Base-by-base conservation (phyloP, 2,329 filamentous ascomycete species). In the Drechslera avenae region DNA sequence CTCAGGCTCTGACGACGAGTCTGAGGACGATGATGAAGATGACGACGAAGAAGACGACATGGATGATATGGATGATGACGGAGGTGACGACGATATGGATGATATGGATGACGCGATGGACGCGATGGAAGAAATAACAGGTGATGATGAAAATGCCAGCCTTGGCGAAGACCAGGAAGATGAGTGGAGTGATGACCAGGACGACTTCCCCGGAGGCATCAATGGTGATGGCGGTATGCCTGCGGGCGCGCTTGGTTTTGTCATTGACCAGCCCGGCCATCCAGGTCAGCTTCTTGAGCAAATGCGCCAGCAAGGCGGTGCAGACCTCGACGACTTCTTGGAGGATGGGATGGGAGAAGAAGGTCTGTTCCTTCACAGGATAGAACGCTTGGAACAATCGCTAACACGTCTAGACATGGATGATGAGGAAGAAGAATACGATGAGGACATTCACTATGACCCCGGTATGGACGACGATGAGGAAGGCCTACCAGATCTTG, bases 361-460 rank as follows among this genome's bases (percentile, higher is more conserved):
- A 60, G 83, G 80, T 78, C 68, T 54, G 87, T 88, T 35, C 12
- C 18, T 30, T 5, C 19, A 49, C 16, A 36, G 23, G 9, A n/a
- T 42, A 44, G 39, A 52, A 36, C 30, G 19, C 13, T 26, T 45
- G 12, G 7, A 13, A 28, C 41, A 18, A 36, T 60, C 41, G 60
- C 55, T 85, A 80, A 51, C 56, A 32, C 23, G 52, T 42, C 67
- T 67, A 63, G 78, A 76, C 59, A 75, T 79, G 56, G 81, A 80
- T 26, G 79, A 79, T n/a, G 89, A 91, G 39, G 86, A 89, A 14
- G 87, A 89, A 33, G 86, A 87, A 35, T 84, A 87, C 17, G 84
- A 85, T 19, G 84, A 85, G 23, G 84, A 85, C 13, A 82, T 88
- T 60, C 86, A 79, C 26, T 82, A 79, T 57, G 77, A 81, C 63